phyloP scores from a whole-genome alignment of 31 red algal genomes.

The Porphyra umbilicalis region DNA sequence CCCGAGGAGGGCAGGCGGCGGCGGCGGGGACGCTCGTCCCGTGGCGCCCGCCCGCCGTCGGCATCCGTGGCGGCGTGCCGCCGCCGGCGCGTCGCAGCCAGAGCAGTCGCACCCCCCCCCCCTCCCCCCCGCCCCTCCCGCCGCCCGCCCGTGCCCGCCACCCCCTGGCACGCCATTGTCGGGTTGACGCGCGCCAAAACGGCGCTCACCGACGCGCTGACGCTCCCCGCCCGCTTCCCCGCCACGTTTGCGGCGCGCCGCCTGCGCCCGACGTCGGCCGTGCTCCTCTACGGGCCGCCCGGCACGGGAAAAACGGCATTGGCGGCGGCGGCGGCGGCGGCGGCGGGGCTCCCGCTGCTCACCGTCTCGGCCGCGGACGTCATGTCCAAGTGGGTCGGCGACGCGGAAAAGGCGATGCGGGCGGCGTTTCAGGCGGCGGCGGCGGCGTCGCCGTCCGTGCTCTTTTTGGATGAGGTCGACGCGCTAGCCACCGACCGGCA shows the following conservation, averaged over 20 bases:
- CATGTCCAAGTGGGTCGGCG: background rate
- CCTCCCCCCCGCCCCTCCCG: background rate
- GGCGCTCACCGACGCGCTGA: constrained; percentile 86
- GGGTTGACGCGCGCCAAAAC: constrained; percentile 89
- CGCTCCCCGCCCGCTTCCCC: constrained; percentile 76
- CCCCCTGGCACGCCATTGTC: constrained; percentile 26
- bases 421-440: background rate
- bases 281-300: constrained; percentile 76
- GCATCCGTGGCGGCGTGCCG: no score
- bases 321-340: constrained; percentile 13
- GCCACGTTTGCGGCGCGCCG: constrained; percentile 34
- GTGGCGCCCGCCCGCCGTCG: no score
- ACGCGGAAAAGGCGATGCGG: background rate
- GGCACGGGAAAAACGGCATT: constrained; percentile 89
- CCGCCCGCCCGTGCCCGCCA: background rate
- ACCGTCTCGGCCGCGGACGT: background rate
- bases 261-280: constrained; percentile 1
- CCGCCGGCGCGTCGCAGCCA: background rate
- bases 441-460: background rate
- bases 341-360: background rate
- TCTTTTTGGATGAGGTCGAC: background rate
- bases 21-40: no score
- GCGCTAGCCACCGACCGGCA: background rate
- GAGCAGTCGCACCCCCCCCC: background rate
- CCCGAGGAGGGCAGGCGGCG: no score